A percentile compares a stretch with the other conserved stretches of the same genome.
phyloP scores from a whole-genome alignment of 2,329 filamentous ascomycete genomes.

The Penicillium rolfsii region DNA sequence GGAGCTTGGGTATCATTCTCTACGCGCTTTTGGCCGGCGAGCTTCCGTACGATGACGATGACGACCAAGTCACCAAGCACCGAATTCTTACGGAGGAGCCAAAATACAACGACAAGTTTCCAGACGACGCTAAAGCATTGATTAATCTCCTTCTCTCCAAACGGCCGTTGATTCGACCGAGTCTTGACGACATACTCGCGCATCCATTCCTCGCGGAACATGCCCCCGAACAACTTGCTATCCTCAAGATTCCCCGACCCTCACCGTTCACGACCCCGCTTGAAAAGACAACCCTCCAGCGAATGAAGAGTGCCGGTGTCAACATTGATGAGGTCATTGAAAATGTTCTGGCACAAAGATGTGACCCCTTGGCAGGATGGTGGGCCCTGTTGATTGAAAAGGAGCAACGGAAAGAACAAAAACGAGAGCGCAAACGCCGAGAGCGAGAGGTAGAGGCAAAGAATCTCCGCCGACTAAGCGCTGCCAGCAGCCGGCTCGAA shows the following conservation, averaged over 20 bases:
- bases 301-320: constrained; percentile 91
- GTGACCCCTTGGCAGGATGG: constrained; percentile 90
- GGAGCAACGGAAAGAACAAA: constrained; percentile 81
- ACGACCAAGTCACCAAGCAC: constrained; percentile 81
- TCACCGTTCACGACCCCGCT: constrained; percentile 81
- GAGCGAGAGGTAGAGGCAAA: constrained; percentile 83
- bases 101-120: constrained; percentile 77
- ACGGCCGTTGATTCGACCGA: constrained; percentile 79
- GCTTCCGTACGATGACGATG: constrained; percentile 93
- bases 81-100: constrained; percentile 86
- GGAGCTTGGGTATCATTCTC: constrained; percentile 92
- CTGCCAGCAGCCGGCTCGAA: constrained; percentile 84
- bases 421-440: constrained; percentile 78
- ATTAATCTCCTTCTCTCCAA: constrained; percentile 85
- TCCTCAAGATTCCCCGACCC: constrained; percentile 78
- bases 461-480: constrained; percentile 79
- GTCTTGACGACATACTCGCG: constrained; percentile 79
- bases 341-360: constrained; percentile 85
- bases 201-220: constrained; percentile 87
- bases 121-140: constrained; percentile 74
- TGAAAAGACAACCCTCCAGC: constrained; percentile 87
- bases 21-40: constrained; percentile 80
- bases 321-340: constrained; percentile 94
- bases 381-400: constrained; percentile 95
- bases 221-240: constrained; percentile 84